A percentile compares a stretch with the other conserved stretches of the same genome.
Evolutionary conservation across 768 basidiomycete genomes (phyloP).

Genomic region (Tylopilus rubrobrunneus): DNA sequence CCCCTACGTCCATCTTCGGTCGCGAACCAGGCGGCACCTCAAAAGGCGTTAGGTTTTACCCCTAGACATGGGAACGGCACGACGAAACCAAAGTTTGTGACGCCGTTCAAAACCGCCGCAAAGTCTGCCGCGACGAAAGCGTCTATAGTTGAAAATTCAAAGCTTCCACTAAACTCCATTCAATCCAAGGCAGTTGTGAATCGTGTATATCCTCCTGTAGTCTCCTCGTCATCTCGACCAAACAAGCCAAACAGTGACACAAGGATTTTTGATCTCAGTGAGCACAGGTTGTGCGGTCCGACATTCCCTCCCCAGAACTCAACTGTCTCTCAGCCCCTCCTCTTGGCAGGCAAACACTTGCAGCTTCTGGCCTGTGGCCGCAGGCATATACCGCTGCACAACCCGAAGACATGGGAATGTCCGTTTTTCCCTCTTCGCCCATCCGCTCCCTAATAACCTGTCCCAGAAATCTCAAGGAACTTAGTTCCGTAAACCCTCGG

Average conservation of each 20-base stretch:
- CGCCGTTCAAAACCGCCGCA: constrained; percentile 59
- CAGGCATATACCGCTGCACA: constrained; percentile 42
- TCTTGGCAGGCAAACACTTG: constrained; percentile 41
- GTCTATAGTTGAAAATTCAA: background rate
- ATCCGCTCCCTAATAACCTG: constrained; percentile 2
- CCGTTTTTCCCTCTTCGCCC: constrained; percentile 17
- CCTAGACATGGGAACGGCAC: constrained; percentile 27
- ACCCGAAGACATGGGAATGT: constrained; percentile 53
- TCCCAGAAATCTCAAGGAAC: constrained; percentile 46
- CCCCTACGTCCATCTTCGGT: constrained; percentile 34
- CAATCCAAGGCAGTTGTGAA: background rate
- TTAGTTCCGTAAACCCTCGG: constrained; percentile 51
- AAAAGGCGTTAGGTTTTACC: constrained; percentile 24
- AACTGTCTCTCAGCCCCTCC: constrained; percentile 26
- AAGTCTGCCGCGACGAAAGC: constrained; percentile 35
- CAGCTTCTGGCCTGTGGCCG: constrained; percentile 49
- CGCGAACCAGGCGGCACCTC: constrained; percentile 12
- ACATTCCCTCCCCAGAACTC: background rate
- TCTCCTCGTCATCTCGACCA: constrained; percentile 2
- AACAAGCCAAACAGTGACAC: constrained; percentile 6
- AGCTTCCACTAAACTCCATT: background rate
- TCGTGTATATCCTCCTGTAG: constrained; percentile 25
- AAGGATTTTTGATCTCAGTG: constrained; percentile 42
- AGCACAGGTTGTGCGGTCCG: constrained; percentile 13
- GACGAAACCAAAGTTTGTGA: constrained; percentile 44